phyloP scores from a whole-genome alignment of 768 basidiomycete species.

The Mycena polygramma region DNA sequence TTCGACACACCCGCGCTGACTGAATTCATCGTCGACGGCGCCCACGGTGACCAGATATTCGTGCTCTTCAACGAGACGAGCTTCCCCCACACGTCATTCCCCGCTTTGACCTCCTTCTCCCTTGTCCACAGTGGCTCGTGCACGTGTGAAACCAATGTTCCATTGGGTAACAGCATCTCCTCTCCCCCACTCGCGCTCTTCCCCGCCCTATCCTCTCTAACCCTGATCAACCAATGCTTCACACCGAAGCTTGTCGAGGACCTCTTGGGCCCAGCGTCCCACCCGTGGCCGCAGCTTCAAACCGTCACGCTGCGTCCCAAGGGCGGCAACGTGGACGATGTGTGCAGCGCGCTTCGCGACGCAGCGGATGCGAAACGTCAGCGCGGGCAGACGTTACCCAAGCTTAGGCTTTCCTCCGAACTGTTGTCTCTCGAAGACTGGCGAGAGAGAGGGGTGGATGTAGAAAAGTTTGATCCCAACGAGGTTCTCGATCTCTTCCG shows the following conservation, averaged over 20 bases:
- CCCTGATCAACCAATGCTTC: conserved; percentile 13
- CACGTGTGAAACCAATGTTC: not conserved
- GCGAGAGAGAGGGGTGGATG: not conserved
- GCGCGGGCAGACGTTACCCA: not conserved
- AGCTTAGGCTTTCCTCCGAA: conserved; percentile 1
- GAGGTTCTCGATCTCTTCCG: not conserved
- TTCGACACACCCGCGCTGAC: not conserved
- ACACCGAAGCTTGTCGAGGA: not conserved
- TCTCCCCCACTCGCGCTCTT: not conserved
- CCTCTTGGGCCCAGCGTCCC: not conserved
- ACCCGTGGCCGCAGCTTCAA: not conserved
- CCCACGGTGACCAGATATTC: conserved; percentile 19
- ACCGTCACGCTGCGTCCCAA: not conserved
- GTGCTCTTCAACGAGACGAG: conserved; percentile 1
- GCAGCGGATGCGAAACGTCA: not conserved
- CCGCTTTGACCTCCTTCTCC: conserved; percentile 12
- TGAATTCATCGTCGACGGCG: not conserved
- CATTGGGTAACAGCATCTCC: not conserved
- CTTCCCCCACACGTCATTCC: not conserved
- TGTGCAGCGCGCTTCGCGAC: not conserved
- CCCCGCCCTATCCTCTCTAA: conserved; percentile 13
- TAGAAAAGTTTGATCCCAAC: not conserved
- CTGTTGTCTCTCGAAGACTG: not conserved
- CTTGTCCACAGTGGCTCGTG: not conserved
- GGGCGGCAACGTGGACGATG: not conserved